Percentiles rank a stretch among this genome's conserved stretches.
Conservation (phyloP, 179 eudicot genomes). For the Spinacia oleracea region DNA sequence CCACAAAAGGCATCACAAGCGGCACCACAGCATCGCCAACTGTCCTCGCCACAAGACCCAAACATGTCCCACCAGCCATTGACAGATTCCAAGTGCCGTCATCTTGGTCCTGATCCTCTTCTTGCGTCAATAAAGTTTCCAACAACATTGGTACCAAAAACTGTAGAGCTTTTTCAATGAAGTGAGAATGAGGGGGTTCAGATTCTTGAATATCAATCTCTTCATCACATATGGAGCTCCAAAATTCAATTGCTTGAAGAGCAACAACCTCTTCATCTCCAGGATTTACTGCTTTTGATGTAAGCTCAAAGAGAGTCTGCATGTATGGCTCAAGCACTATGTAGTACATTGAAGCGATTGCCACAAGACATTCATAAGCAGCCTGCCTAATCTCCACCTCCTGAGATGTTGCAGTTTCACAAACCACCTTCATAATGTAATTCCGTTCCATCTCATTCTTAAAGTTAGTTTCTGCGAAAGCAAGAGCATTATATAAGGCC, state of each 20-base stretch:
- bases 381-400: slow-evolving; percentile 78
- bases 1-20: slow-evolving; percentile 92
- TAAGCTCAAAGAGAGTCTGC: slow-evolving; percentile 74
- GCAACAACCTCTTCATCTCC: slow-evolving; percentile 87
- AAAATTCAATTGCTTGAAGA: slow-evolving; percentile 91
- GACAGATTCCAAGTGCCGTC: slow-evolving; percentile 84
- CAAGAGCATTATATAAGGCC: slow-evolving; percentile 88
- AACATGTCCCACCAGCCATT: slow-evolving; percentile 97
- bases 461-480: slow-evolving; percentile 86
- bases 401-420: slow-evolving; percentile 70
- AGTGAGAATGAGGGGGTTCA: slow-evolving; percentile 52
- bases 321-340: slow-evolving; percentile 80
- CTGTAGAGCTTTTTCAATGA: slow-evolving; percentile 76
- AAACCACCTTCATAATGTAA: slow-evolving; percentile 82
- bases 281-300: slow-evolving; percentile 75
- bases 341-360: slow-evolving; percentile 87
- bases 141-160: slow-evolving; percentile 74
- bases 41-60: slow-evolving; percentile 84
- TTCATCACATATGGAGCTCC: slow-evolving; percentile 98
- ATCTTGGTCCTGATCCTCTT: slow-evolving; percentile 94
- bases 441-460: slow-evolving; percentile 83
- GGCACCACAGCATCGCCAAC: slow-evolving; percentile 87
- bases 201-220: slow-evolving; percentile 84
- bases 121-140: slow-evolving; percentile 87
- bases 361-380: slow-evolving; percentile 87